A percentile compares a stretch with the other conserved stretches of the same genome.
These are phyloP conservation scores for Venustampulla echinocandica DNA, from an alignment of 495 filamentous ascomycete species.

Conservation along the genomic window DNA sequence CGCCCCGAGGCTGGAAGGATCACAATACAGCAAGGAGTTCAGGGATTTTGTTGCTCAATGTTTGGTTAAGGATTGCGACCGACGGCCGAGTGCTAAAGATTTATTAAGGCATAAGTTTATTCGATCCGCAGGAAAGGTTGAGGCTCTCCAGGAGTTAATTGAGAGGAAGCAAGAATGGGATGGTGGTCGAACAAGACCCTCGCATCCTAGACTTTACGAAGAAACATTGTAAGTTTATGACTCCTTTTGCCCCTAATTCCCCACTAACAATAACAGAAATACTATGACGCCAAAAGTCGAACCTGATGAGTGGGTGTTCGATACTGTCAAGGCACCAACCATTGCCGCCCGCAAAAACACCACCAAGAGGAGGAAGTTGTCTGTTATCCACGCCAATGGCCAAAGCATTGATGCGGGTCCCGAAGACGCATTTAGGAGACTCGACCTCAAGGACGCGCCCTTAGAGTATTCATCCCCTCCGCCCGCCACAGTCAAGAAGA, in stretches of 20 bases:
- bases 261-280: conserved; percentile 28
- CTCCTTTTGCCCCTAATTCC: conserved; percentile 20
- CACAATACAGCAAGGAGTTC: conserved; percentile 77
- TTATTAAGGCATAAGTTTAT: conserved; percentile 89
- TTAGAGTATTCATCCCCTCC: conserved; percentile 41
- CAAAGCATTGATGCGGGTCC: conserved; percentile 20
- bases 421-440: conserved; percentile 49
- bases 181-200: conserved; percentile 49
- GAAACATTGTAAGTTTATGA: conserved; percentile 59
- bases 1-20: conserved; percentile 76
- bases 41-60: conserved; percentile 89
- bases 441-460: conserved; percentile 50
- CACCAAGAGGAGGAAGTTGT: conserved; percentile 29
- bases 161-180: conserved; percentile 75
- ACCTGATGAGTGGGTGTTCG: conserved; percentile 94
- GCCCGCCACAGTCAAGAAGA: conserved; percentile 38
- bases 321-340: conserved; percentile 69
- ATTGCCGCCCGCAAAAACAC: conserved; percentile 25
- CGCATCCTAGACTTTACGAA: conserved; percentile 73
- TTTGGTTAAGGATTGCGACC: conserved; percentile 81
- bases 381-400: conserved; percentile 35
- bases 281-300: conserved; percentile 60
- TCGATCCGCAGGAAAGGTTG: conserved; percentile 71
- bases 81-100: conserved; percentile 76
- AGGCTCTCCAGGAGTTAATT: conserved; percentile 79